Conservation (phyloP, 129 eudicot species). For the Flaveria trinervia region DNA sequence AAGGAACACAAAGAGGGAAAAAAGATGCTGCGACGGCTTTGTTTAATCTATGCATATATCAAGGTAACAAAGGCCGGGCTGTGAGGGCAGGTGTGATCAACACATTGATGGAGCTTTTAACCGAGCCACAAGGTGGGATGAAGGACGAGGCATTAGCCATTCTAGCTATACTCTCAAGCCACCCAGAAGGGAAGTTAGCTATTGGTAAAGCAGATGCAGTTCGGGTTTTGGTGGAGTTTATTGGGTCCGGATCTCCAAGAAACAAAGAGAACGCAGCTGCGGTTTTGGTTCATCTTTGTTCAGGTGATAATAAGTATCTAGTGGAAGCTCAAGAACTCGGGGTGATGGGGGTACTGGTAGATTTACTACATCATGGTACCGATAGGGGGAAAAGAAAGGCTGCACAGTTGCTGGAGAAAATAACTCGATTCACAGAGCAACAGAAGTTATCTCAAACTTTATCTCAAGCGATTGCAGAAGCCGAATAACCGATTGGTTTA, state of each 20-base stretch:
- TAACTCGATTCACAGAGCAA: conserved; percentile 65
- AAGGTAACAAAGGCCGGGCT: conserved; percentile 90
- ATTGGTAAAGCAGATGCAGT: conserved; percentile 80
- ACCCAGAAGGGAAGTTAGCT: conserved; percentile 76
- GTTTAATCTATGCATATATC: conserved; percentile 83
- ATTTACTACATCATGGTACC: conserved; percentile 68
- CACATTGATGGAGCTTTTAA: conserved; percentile 63
- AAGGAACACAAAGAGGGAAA: conserved; percentile 91
- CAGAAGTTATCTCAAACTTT: conserved; percentile 52
- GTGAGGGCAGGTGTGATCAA: conserved; percentile 85
- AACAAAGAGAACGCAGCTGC: conserved; percentile 94
- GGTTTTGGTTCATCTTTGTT: conserved; percentile 73
- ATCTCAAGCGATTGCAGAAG: conserved; percentile 28
- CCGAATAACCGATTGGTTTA: neutral
- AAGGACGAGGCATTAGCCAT: conserved; percentile 87
- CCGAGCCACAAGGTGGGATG: conserved; percentile 82
- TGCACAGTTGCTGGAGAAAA: conserved; percentile 65
- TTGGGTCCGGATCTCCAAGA: conserved; percentile 76
- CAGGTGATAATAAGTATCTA: conserved; percentile 64
- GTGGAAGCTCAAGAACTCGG: conserved; percentile 69
- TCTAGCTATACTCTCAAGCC: conserved; percentile 77
- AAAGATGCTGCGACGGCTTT: conserved; percentile 96
- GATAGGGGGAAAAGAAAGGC: conserved; percentile 92
- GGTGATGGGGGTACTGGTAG: conserved; percentile 51
- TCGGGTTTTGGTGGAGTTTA: conserved; percentile 72